Base-by-base conservation (phyloP, 2,329 filamentous ascomycete genomes). In the Hymenoscyphus fraxineus region DNA sequence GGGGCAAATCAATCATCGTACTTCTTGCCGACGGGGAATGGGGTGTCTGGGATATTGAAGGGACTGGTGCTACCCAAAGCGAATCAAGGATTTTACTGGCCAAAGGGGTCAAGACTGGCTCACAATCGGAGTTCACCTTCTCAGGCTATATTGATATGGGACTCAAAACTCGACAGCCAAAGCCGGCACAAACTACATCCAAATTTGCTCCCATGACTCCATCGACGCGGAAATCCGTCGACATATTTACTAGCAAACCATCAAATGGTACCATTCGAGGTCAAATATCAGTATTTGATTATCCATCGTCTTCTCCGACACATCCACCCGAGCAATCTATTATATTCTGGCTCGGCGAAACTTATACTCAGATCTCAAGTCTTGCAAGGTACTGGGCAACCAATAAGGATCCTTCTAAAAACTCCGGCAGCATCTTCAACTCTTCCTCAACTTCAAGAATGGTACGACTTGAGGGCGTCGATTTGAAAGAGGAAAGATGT, bases 41-140 rank as follows among this genome's bases (percentile, higher is more conserved):
- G 87, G 87, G 85, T 15, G 83, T 89, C 40, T 89, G 86, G 86
- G 86, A 89, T 69, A 80, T 89, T 56, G 84, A 88, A 66, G 84
- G 85, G 7, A 80, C 80, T 38, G 84, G 85, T 7, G 80, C 80
- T 40, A 82, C 82, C 47, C 83, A 84, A 74, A 80, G 41, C 74
- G 79, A 58, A 74, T 80, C 64, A 73, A 83, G 39, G 80, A 80
- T 63, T 76, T 80, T 74, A 38, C 68, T 76, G 40, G 68, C 66
- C 12, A 68, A 73, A 59, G 83, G 84, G 6, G 69, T 76, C 39
- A 73, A 72, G 79, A 86, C 86, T 41, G 84, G 85, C 2, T 84
- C 85, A 1, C 76, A 85, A 65, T 86, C 86, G 16, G 74, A 80
- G 7, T 89, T 88, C 69, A 84, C 80, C 64, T 78, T 82, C 0